A percentile compares a stretch with the other conserved stretches of the same genome.
phyloP scores from a whole-genome alignment of 768 basidiomycete genomes.

The Macrocybe gigantea region DNA sequence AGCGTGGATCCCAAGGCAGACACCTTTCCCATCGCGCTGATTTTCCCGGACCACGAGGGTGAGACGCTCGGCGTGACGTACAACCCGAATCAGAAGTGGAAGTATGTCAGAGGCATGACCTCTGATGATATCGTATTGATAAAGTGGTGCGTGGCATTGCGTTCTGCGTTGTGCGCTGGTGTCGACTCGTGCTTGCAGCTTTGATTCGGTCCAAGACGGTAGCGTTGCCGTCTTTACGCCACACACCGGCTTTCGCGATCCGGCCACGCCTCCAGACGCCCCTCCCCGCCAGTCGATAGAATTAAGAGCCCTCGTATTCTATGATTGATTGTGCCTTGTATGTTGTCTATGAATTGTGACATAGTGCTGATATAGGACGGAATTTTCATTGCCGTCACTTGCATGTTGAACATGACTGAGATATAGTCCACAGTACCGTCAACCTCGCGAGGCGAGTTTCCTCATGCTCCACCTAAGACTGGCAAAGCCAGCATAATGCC shows the following conservation, averaged over 20 bases:
- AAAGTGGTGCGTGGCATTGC: slow-evolving; percentile 25
- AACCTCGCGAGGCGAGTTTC: too few species aligned
- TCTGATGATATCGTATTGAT: slow-evolving; percentile 30
- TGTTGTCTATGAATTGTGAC: too few species aligned
- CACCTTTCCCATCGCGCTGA: slow-evolving; percentile 22
- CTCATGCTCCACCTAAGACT: too few species aligned
- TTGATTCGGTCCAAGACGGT: slow-evolving; percentile 30
- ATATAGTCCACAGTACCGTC: too few species aligned
- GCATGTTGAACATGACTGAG: too few species aligned
- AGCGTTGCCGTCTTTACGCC: slow-evolving; percentile 52
- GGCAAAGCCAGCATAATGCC: too few species aligned
- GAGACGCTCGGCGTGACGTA: slow-evolving; percentile 29
- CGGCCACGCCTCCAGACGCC: slow-evolving; percentile 41
- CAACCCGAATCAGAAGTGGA: slow-evolving; percentile 30
- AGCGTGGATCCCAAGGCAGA: slow-evolving; percentile 26
- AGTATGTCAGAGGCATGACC: slow-evolving; percentile 26
- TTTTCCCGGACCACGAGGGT: slow-evolving; percentile 29
- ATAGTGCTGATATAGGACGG: too few species aligned
- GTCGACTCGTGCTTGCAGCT: slow-evolving; percentile 2
- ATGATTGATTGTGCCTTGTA: slow-evolving; percentile 25
- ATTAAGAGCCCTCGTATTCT: slow-evolving; percentile 58
- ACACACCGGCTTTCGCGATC: slow-evolving; percentile 58
- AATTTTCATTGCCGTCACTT: too few species aligned
- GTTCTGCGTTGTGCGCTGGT: background rate
- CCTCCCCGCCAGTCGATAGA: slow-evolving; percentile 56